Evolutionary conservation across 1,284 basidiomycete genomes (phyloP), one percentile per base, ranked within the genome.

Genomic region (Clitocybe nebularis): DNA sequence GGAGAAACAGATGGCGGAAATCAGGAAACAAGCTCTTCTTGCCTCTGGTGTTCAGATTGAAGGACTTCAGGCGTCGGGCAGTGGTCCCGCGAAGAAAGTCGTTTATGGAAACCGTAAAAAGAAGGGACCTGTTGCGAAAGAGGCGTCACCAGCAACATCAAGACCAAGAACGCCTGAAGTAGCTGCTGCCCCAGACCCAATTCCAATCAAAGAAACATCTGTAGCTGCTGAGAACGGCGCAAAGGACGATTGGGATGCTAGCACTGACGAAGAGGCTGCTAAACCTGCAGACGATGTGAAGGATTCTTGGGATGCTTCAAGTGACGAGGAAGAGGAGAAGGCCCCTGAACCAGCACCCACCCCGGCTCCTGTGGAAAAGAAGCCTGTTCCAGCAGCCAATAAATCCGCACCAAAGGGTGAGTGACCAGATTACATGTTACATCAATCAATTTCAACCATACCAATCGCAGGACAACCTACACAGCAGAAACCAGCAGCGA

Each of bases 41-140:
- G 82, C 85, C 16, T 89, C 90, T 21, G 93, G 93, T 36, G 88
- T 92, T 44, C 84, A 88, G 55, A 86, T 99, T 49, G 93, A 94
- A 52, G 96, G 90, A 46, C 71, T 98, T 29, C 83, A 86, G 44
- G 56, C 69, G 24, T 67, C 71, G 17, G 74, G 67, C 37, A 67
- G 64, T 44, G 55, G 66, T 35, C 62, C 66, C 35, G 62, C 67
- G 13, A 89, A 82, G 66, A 86, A 84, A 59, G 79, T 87, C 19
- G 76, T 84, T 8, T 96, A 94, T 63, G 83, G 83, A 46, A 84
- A 76, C 56, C 85, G 86, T 62, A 95, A 94, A 73, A 91, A 88
- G 72, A 89, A 82, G 58, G 77, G 64, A 0, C 72, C 74, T 11
- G 57, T 57, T 30, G 56, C 54, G 10, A 72, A 75, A 51, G 71